phyloP scores from a whole-genome alignment of 164 flowering plant genomes.

The Berberis thunbergii region DNA sequence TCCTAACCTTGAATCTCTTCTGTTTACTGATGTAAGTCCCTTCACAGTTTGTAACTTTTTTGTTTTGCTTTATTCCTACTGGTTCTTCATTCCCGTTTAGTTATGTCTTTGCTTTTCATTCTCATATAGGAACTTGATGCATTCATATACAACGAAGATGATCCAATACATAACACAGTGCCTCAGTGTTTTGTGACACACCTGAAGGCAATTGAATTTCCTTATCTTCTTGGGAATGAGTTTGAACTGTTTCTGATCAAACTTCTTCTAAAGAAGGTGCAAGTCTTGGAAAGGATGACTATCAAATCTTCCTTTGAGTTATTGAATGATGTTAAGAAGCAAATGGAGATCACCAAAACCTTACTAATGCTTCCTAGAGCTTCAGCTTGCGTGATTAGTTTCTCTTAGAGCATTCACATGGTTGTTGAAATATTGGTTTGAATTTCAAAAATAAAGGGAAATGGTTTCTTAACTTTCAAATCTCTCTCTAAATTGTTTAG shows the following conservation, averaged over 20 bases:
- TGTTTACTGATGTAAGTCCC: neutral
- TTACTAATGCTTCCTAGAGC: neutral
- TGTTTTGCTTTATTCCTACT: neutral
- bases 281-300: conserved; percentile 1
- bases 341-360: neutral
- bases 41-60: neutral
- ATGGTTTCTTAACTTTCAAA: too few species aligned
- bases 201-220: neutral
- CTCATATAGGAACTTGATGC: neutral
- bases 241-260: neutral
- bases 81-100: neutral
- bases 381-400: neutral
- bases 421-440: too few species aligned
- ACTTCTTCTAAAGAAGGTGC: neutral
- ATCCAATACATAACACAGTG: neutral
- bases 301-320: neutral
- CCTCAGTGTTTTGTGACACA: neutral
- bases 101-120: neutral
- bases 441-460: too few species aligned
- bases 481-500: too few species aligned
- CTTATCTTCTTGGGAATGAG: neutral
- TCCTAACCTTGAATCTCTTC: neutral
- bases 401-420: neutral
- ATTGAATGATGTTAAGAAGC: neutral
- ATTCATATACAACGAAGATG: neutral